Percentiles rank a stretch among this genome's conserved stretches.
Evolutionary conservation across 345 rosid species (phyloP).

Genomic region (Dipteronia sinensis): DNA sequence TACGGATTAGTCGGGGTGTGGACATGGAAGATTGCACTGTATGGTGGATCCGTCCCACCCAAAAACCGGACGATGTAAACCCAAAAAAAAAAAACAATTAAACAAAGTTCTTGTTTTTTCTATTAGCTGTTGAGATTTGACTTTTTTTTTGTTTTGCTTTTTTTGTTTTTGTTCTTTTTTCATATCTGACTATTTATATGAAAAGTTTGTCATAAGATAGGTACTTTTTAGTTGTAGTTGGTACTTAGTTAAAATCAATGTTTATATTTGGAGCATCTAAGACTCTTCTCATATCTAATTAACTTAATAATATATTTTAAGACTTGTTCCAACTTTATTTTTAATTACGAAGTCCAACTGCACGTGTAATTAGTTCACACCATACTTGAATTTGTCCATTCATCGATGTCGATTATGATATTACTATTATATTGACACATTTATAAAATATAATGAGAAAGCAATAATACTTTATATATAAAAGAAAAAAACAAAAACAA

Average conservation of each 20-base stretch:
- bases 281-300: not conserved
- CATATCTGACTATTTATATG: not conserved
- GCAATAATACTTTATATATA: not conserved
- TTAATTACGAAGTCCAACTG: not conserved
- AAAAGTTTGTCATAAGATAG: not conserved
- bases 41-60: too few relatives aligned
- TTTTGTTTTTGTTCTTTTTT: not conserved
- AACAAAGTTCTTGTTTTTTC: not conserved
- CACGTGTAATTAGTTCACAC: too few relatives aligned
- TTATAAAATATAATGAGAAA: not conserved
- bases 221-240: constrained; percentile 15
- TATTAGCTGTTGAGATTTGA: constrained; percentile 6
- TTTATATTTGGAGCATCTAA: not conserved
- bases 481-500: too few relatives aligned
- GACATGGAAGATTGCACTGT: too few relatives aligned
- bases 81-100: too few relatives aligned
- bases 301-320: not conserved
- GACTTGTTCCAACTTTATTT: not conserved
- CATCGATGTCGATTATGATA: not conserved
- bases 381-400: constrained; percentile 1
- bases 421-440: not conserved
- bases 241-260: constrained; percentile 6
- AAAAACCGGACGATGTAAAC: too few relatives aligned
- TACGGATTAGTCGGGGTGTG: too few relatives aligned
- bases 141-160: not conserved